Base-by-base conservation (phyloP, 176 grass and related monocot species). In the Zizania latifolia region DNA sequence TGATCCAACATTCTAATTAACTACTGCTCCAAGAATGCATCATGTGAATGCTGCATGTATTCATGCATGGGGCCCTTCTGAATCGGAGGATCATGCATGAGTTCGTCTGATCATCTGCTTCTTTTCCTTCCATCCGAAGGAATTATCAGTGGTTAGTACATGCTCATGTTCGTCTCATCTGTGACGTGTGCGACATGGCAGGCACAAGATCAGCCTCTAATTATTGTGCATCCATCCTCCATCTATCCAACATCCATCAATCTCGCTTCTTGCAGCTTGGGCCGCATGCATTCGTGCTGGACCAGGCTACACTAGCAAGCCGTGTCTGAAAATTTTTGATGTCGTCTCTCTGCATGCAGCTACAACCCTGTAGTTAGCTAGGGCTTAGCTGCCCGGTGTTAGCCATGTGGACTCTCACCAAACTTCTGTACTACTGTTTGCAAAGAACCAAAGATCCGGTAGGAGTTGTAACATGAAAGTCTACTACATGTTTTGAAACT, bases 161-260 rank as follows among this genome's bases (percentile, higher is more conserved):
- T 53, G 48, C 22, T 53, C 8, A 53, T 53, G 48, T 53, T 53
- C 48, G n/a, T 53, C 48, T 22, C 29, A 56, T 82, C 46, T 50
- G 59, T 78, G 67, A 26, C 85, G 74, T 45, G 72, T 45, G 85
- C 50, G 68, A 23, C 59, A 67, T 78, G 85, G 80, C 40, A 71
- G 68, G 27, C 80, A 54, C 68, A 44, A 68, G 40, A 68, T 53
- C 85, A 74, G n/a, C 48, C 48, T 21, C 12, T 53, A 53, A 83
- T 88, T 74, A 88, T 88, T 83, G 68, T 78, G 33, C 48, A 79
- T 31, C 51, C 80, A 82, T 78, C 85, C n/a, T n/a, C n/a, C n/a
- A n/a, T n/a, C n/a, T n/a, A n/a, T n/a, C n/a, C n/a, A n/a, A n/a
- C n/a, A n/a, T n/a, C 51, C 80, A 82, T 78, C 85, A n/a, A 24